These are phyloP conservation scores for Rutstroemia sp. DNA, from an alignment of 2,329 filamentous ascomycete genomes.

Conservation along the genomic window DNA sequence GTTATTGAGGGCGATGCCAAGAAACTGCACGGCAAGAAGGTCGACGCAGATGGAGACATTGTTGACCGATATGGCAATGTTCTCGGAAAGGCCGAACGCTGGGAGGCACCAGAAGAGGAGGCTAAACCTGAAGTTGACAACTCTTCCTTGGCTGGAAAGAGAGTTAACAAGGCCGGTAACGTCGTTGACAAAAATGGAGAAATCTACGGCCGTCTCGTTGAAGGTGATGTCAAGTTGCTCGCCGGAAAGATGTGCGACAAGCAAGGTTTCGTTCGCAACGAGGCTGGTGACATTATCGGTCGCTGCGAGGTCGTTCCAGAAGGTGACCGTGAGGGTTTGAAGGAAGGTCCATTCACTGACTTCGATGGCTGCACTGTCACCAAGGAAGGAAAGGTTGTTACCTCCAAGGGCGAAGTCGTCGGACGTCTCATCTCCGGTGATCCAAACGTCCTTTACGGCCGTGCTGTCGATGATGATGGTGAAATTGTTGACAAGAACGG, in stretches of 20 bases:
- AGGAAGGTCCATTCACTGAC: constrained; percentile 64
- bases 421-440: constrained; percentile 67
- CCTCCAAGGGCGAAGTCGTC: constrained; percentile 60
- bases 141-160: constrained; percentile 59
- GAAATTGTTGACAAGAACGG: constrained; percentile 74
- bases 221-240: constrained; percentile 57
- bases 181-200: constrained; percentile 46
- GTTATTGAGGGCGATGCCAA: constrained; percentile 58
- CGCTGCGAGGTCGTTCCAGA: constrained; percentile 61
- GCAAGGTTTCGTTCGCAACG: constrained; percentile 64
- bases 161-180: constrained; percentile 64
- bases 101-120: constrained; percentile 44
- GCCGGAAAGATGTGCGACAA: constrained; percentile 65
- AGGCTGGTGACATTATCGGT: constrained; percentile 64
- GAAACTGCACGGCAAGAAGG: constrained; percentile 55
- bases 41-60: constrained; percentile 64
- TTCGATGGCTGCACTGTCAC: constrained; percentile 56
- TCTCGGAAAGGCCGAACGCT: constrained; percentile 61
- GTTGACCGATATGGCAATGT: constrained; percentile 59
- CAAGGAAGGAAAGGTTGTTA: constrained; percentile 63
- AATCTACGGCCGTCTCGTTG: constrained; percentile 58
- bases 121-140: constrained; percentile 45
- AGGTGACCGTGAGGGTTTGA: constrained; percentile 53
- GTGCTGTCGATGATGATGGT: constrained; percentile 72
- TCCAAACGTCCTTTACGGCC: constrained; percentile 63